Percentiles rank a stretch among this genome's conserved stretches.
Conservation (phyloP, 306 rosid genomes). For the Adenanthera pavonina region DNA sequence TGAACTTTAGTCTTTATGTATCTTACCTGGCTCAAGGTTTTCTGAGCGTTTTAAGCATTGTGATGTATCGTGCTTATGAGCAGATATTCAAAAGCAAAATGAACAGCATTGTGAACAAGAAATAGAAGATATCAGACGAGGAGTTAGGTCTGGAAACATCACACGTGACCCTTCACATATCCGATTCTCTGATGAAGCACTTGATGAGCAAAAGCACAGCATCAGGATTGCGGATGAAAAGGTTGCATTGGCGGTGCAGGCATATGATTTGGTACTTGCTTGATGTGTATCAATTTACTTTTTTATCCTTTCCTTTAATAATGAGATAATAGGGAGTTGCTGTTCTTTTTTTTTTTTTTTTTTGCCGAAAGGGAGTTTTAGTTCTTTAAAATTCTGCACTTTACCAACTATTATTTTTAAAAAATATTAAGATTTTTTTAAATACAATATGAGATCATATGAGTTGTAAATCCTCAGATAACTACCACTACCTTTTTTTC, state of each 20-base stretch:
- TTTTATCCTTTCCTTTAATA: background rate
- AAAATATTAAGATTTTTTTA: background rate
- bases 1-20: conserved; percentile 10
- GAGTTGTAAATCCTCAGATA: background rate
- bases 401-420: background rate
- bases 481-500: background rate
- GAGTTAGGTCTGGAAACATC: conserved; percentile 77
- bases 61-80: conserved; percentile 39
- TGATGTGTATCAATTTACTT: background rate
- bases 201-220: conserved; percentile 98
- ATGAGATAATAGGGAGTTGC: background rate
- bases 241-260: conserved; percentile 87
- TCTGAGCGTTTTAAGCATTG: conserved; percentile 21
- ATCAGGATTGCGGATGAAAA: conserved; percentile 92
- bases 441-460: background rate
- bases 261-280: conserved; percentile 86
- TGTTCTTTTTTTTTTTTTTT: background rate
- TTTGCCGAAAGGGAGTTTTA: background rate
- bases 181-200: conserved; percentile 57
- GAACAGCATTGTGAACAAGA: conserved; percentile 91
- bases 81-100: conserved; percentile 86
- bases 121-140: conserved; percentile 80
- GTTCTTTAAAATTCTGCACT: background rate
- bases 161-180: background rate
- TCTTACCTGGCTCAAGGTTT: conserved; percentile 25